These are phyloP conservation scores for Alternaria brassicae DNA, from an alignment of 2,329 filamentous ascomycete species.

Conservation along the genomic window DNA sequence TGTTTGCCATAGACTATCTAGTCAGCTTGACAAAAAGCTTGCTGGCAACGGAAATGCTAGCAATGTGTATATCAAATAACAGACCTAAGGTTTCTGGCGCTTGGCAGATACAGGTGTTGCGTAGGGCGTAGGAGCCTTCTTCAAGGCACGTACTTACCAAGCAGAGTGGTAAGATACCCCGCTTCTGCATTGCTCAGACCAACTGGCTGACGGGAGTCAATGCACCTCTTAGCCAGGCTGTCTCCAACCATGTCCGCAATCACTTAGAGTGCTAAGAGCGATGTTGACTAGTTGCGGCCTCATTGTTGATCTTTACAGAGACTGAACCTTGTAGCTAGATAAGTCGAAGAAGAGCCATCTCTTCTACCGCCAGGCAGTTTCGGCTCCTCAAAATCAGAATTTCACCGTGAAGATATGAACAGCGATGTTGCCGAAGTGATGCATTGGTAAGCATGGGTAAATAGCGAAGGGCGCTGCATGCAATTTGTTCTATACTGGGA, in stretches of 20 bases:
- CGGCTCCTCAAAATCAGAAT: background rate
- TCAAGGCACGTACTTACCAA: background rate
- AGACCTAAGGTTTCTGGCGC: background rate
- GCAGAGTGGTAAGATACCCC: slow-evolving; percentile 17
- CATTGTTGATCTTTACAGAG: background rate
- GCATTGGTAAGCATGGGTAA: background rate
- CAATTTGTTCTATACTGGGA: background rate
- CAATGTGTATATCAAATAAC: background rate
- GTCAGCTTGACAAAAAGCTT: background rate
- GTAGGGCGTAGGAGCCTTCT: slow-evolving; percentile 1
- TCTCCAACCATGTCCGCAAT: background rate
- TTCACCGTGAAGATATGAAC: background rate
- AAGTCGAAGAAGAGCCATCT: background rate
- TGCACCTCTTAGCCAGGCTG: slow-evolving; percentile 7
- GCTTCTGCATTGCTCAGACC: slow-evolving; percentile 13
- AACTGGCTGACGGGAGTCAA: slow-evolving; percentile 17
- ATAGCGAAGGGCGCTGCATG: background rate
- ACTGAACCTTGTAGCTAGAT: background rate
- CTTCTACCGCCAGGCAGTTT: background rate
- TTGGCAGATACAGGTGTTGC: slow-evolving; percentile 1
- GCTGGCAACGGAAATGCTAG: background rate
- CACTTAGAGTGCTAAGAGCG: background rate
- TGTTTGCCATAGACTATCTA: slow-evolving; percentile 7
- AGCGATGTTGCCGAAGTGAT: background rate
- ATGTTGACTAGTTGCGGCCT: background rate